Conservation (phyloP, 306 rosid genomes). For the Corylus avellana region DNA sequence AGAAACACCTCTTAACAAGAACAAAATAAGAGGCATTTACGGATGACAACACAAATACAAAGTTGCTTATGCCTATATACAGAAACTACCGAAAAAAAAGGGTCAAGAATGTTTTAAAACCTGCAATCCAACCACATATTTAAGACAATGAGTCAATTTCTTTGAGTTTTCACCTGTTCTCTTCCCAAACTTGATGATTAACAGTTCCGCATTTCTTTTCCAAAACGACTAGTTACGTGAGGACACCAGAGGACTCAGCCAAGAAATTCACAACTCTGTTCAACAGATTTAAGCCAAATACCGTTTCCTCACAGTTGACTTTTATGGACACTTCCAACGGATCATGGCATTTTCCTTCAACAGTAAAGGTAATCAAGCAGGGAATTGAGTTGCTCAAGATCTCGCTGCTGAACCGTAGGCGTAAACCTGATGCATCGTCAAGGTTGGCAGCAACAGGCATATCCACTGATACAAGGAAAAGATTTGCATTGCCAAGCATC, state of each 20-base stretch:
- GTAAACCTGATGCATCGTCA: conserved; percentile 86
- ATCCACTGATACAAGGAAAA: conserved; percentile 78
- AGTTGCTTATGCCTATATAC: background rate
- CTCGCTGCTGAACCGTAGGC: conserved; percentile 83
- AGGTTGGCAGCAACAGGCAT: conserved; percentile 75
- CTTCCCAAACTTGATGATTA: conserved; percentile 16
- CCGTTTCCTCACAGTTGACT: conserved; percentile 95
- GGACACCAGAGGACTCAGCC: conserved; percentile 52
- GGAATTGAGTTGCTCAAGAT: conserved; percentile 71
- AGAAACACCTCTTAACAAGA: background rate
- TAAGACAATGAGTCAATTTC: conserved; percentile 11
- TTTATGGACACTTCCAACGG: conserved; percentile 65
- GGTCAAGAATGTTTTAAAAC: conserved; percentile 8
- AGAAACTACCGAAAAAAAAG: background rate
- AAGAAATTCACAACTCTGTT: conserved; percentile 80
- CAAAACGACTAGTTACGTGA: conserved; percentile 28
- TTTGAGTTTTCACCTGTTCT: conserved; percentile 12
- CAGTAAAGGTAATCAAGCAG: conserved; percentile 70
- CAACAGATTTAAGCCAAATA: conserved; percentile 86
- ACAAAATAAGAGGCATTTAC: background rate
- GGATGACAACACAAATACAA: background rate
- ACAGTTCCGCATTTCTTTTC: conserved; percentile 20
- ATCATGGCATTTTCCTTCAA: conserved; percentile 86
- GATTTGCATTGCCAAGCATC: conserved; percentile 82
- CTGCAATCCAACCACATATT: background rate